Conservation (phyloP, 2,329 filamentous ascomycete species). For the Penicillium sp. region DNA sequence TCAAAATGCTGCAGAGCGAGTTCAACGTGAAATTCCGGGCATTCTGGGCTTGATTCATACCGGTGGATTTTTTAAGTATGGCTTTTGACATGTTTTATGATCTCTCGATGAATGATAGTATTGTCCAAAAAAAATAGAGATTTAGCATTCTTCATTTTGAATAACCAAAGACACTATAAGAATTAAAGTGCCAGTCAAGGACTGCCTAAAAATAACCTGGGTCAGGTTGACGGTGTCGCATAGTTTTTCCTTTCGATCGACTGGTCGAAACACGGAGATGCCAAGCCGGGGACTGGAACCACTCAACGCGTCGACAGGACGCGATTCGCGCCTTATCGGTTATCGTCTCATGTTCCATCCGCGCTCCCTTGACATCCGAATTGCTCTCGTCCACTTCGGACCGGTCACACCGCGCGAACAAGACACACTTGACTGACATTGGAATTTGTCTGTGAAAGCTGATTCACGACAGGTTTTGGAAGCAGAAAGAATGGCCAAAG, state of each 20-base stretch:
- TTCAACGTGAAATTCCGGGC: slow-evolving; percentile 32
- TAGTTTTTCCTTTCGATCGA: too few relatives aligned
- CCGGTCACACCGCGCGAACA: not conserved
- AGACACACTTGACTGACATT: not conserved
- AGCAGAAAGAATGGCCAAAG: slow-evolving; percentile 33
- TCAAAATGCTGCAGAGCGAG: slow-evolving; percentile 25
- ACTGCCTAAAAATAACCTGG: too few relatives aligned
- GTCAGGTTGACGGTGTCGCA: too few relatives aligned
- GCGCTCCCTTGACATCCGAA: slow-evolving; percentile 1
- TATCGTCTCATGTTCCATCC: slow-evolving; percentile 6
- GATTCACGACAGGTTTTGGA: not conserved
- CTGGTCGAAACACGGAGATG: not conserved
- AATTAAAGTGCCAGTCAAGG: too few relatives aligned
- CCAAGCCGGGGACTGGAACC: slow-evolving; percentile 9
- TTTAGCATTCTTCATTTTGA: too few relatives aligned
- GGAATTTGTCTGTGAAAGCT: not conserved
- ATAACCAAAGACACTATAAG: too few relatives aligned
- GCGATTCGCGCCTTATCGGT: slow-evolving; percentile 25
- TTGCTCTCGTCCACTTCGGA: not conserved
- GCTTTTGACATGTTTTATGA: too few relatives aligned
- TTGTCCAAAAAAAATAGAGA: too few relatives aligned
- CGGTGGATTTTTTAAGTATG: too few relatives aligned
- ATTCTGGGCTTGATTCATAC: slow-evolving; percentile 25
- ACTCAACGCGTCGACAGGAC: slow-evolving; percentile 36
- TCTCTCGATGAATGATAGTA: too few relatives aligned